These are phyloP conservation scores for Penicillium robsamsonii DNA, from an alignment of 495 filamentous ascomycete species.

Conservation along the genomic window DNA sequence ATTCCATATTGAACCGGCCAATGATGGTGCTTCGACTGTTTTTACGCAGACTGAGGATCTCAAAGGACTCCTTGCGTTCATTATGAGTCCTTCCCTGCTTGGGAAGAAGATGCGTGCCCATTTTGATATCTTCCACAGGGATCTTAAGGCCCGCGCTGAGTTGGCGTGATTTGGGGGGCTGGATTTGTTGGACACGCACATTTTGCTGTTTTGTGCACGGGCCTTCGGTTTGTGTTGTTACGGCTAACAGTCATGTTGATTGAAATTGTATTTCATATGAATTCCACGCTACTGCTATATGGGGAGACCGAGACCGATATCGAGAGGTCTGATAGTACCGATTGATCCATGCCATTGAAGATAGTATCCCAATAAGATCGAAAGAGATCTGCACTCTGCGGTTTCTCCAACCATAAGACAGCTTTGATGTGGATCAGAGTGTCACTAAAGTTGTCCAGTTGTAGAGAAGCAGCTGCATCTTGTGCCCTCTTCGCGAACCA, in stretches of 20 bases:
- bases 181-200: neutral
- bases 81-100: conserved; percentile 23
- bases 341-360: conserved; percentile 2
- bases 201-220: neutral
- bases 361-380: conserved; percentile 29
- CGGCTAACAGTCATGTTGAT: neutral
- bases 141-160: conserved; percentile 28
- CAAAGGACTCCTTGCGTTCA: conserved; percentile 23
- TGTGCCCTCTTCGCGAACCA: conserved; percentile 32
- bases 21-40: conserved; percentile 28
- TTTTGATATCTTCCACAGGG: conserved; percentile 23
- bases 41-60: conserved; percentile 29
- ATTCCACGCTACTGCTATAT: neutral
- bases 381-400: conserved; percentile 24
- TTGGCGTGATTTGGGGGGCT: conserved; percentile 6
- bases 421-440: conserved; percentile 23
- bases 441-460: conserved; percentile 26
- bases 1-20: conserved; percentile 26
- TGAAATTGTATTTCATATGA: conserved; percentile 4
- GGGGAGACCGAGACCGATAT: conserved; percentile 1
- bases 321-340: neutral
- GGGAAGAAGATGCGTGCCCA: conserved; percentile 25
- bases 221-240: neutral
- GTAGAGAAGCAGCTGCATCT: conserved; percentile 14
- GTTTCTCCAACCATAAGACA: conserved; percentile 37